Evolutionary conservation across 2,329 filamentous ascomycete species (phyloP), one percentile per base, ranked within the genome.

Genomic region (Aureobasidium sp.): DNA sequence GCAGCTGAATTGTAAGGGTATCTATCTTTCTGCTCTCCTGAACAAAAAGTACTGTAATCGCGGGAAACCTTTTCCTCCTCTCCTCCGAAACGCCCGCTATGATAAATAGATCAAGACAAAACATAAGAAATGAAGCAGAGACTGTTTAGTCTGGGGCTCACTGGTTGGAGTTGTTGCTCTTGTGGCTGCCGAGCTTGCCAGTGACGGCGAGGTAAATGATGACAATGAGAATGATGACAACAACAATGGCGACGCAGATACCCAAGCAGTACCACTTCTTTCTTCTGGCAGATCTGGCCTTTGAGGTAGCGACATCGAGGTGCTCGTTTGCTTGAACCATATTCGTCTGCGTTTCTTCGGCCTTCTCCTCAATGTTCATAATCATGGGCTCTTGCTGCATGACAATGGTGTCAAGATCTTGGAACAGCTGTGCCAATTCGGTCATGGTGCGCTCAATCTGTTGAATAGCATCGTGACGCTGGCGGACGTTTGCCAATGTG

Each of bases 201-300:
- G 63, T 63, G 3, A 65, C 68, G 3, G 69, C 70, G 37, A 68
- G 68, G 57, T 70, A 71, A 32, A 74, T 74, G 34, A 73, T 56
- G 27, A 73, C 72, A 58, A 78, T 71, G 51, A 78, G 64, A 61
- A 75, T 72, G 64, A 78, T 71, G 63, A 71, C 62, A 47, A 72
- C 34, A 48, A 74, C 67, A 63, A 73, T 71, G 62, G 62, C 53
- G 52, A 76, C 78, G 68, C 81, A 78, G 70, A 97, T 90, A 70
- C 87, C 86, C 68, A 96, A 78, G 80, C 91, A 96, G 74, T 89
- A 92, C 92, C 91, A 97, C 88, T 97, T 97, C 91, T 95, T 96
- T 79, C 86, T 90, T 68, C 90, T 84, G 56, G 88, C 90, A 68
- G 85, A 84, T 73, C 88, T 82, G 9, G 93, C 93, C 68, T 90